A percentile compares a stretch with the other conserved stretches of the same genome.
These are phyloP conservation scores for Coniochaeta sp. DNA, from an alignment of 2,329 filamentous ascomycete species.

Conservation along the genomic window DNA sequence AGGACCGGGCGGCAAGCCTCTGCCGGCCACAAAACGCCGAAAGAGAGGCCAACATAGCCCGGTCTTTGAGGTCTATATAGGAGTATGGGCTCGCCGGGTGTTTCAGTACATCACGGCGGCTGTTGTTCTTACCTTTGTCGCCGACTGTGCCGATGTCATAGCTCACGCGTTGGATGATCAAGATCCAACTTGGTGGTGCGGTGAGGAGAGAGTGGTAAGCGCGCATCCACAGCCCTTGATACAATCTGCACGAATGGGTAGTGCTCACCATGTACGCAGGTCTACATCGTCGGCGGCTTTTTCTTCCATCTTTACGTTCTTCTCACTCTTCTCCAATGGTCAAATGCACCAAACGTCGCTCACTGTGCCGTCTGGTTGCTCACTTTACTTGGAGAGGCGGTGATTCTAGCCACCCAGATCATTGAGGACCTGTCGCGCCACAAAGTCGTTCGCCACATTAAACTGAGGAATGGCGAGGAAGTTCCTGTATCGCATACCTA, in stretches of 20 bases:
- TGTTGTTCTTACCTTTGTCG: slow-evolving; percentile 69
- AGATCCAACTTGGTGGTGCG: slow-evolving; percentile 70
- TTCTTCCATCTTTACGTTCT: slow-evolving; percentile 84
- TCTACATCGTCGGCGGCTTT: slow-evolving; percentile 76
- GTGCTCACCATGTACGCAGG: slow-evolving; percentile 38
- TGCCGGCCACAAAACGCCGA: slow-evolving; percentile 58
- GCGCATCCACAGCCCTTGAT: background rate
- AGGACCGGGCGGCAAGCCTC: slow-evolving; percentile 83
- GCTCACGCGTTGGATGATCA: slow-evolving; percentile 56
- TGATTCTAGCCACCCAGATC: slow-evolving; percentile 63
- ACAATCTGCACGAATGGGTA: background rate
- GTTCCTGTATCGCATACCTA: slow-evolving; percentile 30
- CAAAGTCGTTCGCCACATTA: slow-evolving; percentile 17
- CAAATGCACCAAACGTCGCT: slow-evolving; percentile 69
- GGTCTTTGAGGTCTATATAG: slow-evolving; percentile 40
- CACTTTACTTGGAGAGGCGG: slow-evolving; percentile 63
- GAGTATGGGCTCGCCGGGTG: slow-evolving; percentile 57
- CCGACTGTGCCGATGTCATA: slow-evolving; percentile 66
- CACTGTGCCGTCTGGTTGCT: slow-evolving; percentile 76
- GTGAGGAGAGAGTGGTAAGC: slow-evolving; percentile 35
- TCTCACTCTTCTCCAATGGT: slow-evolving; percentile 78
- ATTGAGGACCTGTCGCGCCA: slow-evolving; percentile 55
- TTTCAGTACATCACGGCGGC: slow-evolving; percentile 69
- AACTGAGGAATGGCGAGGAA: slow-evolving; percentile 31
- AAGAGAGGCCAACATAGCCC: slow-evolving; percentile 12